A percentile compares a stretch with the other conserved stretches of the same genome.
These are phyloP conservation scores for Periconia digitata DNA, from an alignment of 2,329 filamentous ascomycete species.

Conservation along the genomic window DNA sequence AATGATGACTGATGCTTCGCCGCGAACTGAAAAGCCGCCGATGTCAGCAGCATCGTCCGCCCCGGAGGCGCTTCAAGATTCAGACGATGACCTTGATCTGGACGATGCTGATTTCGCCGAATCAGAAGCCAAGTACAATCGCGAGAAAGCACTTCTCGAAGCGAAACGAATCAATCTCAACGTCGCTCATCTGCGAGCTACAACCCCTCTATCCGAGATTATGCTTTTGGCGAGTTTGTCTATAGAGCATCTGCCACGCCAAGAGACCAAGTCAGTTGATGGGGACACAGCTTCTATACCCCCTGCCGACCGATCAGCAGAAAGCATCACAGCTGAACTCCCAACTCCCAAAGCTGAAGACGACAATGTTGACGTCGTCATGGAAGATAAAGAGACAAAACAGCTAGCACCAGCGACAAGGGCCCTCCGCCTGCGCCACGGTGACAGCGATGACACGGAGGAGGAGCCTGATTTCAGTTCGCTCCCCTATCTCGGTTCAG, in stretches of 20 bases:
- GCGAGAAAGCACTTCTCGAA: conserved; percentile 48
- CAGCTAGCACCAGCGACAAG: conserved; percentile 35
- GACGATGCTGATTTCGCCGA: conserved; percentile 50
- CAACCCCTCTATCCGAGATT: conserved; percentile 47
- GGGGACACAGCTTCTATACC: conserved; percentile 20
- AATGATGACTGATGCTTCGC: conserved; percentile 37
- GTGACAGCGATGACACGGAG: conserved; percentile 36
- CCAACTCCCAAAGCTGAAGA: conserved; percentile 41
- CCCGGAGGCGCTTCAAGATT: conserved; percentile 40
- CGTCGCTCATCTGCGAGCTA: conserved; percentile 45
- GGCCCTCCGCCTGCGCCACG: conserved; percentile 32
- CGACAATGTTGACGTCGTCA: conserved; percentile 29
- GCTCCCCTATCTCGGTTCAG: conserved; percentile 50
- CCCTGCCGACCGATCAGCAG: conserved; percentile 14
- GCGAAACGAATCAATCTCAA: conserved; percentile 48
- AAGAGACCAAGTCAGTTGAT: conserved; percentile 18
- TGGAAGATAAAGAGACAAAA: conserved; percentile 26
- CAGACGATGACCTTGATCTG: conserved; percentile 51
- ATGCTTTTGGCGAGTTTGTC: conserved; percentile 45
- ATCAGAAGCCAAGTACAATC: conserved; percentile 50
- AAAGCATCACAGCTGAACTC: conserved; percentile 25
- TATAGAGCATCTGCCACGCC: conserved; percentile 28
- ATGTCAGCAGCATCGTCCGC: conserved; percentile 34
- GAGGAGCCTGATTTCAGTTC: conserved; percentile 44
- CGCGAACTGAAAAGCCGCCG: conserved; percentile 27